Conservation (phyloP, 2,329 filamentous ascomycete species). For the Canariomyces notabilis region DNA sequence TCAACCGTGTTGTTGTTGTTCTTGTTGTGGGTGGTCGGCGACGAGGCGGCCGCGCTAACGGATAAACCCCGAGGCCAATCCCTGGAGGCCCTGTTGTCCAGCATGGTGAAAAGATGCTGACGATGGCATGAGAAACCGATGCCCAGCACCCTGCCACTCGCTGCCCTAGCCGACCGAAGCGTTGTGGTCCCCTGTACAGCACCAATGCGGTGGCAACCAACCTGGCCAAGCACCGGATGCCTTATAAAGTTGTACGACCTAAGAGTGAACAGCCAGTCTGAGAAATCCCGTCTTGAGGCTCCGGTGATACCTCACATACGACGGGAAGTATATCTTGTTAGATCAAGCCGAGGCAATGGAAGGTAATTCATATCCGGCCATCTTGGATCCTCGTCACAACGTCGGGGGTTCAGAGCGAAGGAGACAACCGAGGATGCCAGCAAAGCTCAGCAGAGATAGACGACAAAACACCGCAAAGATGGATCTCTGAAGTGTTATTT, state of each 20-base stretch:
- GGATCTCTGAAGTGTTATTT: too few species aligned
- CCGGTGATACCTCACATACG: background rate
- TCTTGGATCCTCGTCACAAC: too few species aligned
- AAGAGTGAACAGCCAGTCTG: background rate
- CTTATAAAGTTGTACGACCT: constrained; percentile 13
- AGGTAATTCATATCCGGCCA: too few species aligned
- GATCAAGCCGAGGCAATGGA: background rate
- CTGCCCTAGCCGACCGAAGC: constrained; percentile 10
- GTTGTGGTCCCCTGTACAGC: constrained; percentile 16
- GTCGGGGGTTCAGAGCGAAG: too few species aligned
- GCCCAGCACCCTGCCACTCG: constrained; percentile 4
- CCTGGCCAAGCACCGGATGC: constrained; percentile 12
- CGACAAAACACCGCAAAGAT: too few species aligned
- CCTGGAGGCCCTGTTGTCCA: background rate
- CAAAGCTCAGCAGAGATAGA: too few species aligned
- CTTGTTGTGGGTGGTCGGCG: constrained; percentile 12
- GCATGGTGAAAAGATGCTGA: constrained; percentile 14
- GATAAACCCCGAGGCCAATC: constrained; percentile 2
- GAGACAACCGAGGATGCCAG: too few species aligned
- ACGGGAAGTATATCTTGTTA: too few species aligned
- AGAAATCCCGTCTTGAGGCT: constrained; percentile 1
- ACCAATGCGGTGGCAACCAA: constrained; percentile 18
- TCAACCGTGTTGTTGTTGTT: background rate
- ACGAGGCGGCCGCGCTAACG: constrained; percentile 7
- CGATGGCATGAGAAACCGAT: constrained; percentile 4